A percentile compares a stretch with the other conserved stretches of the same genome.
These are phyloP conservation scores for Coemansia sp. DNA, from an alignment of 192 early-diverging fungal species.

Conservation along the genomic window DNA sequence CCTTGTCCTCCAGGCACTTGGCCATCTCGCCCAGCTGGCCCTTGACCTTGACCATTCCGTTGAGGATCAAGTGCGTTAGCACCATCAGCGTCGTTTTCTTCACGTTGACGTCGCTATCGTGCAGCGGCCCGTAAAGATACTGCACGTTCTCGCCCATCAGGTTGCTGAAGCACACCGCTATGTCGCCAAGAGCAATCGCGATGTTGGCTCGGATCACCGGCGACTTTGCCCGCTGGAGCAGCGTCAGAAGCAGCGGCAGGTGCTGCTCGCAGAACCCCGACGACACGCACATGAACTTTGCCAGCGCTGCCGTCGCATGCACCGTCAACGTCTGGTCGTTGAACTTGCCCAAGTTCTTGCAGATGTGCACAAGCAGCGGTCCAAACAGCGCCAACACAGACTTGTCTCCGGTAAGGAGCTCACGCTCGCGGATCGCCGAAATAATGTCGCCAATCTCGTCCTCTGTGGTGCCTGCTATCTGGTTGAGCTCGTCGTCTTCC, in stretches of 20 bases:
- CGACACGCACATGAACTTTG: constrained; percentile 97
- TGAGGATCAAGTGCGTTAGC: constrained; percentile 93
- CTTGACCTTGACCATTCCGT: constrained; percentile 99
- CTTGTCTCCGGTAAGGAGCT: constrained; percentile 78
- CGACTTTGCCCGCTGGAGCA: constrained; percentile 80
- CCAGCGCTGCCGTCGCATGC: constrained; percentile 81
- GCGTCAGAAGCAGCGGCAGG: constrained; percentile 86
- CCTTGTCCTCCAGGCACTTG: constrained; percentile 89
- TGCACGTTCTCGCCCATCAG: constrained; percentile 96
- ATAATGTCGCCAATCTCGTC: constrained; percentile 95
- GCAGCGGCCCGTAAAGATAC: constrained; percentile 90
- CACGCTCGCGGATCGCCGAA: constrained; percentile 82
- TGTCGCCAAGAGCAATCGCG: constrained; percentile 96
- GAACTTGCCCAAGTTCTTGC: constrained; percentile 78
- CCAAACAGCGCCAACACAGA: constrained; percentile 82
- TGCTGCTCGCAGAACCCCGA: constrained; percentile 92
- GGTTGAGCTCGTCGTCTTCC: constrained; percentile 86
- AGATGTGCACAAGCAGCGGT: constrained; percentile 79
- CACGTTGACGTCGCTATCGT: constrained; percentile 76
- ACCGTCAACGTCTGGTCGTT: constrained; percentile 84
- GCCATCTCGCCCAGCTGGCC: constrained; percentile 99
- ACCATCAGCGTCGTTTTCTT: constrained; percentile 99
- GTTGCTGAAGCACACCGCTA: constrained; percentile 96
- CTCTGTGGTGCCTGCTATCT: constrained; percentile 88
- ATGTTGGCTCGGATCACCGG: constrained; percentile 91